Evolutionary conservation across 176 grass and related monocot species (phyloP).

Genomic region (Chloris gayana): DNA sequence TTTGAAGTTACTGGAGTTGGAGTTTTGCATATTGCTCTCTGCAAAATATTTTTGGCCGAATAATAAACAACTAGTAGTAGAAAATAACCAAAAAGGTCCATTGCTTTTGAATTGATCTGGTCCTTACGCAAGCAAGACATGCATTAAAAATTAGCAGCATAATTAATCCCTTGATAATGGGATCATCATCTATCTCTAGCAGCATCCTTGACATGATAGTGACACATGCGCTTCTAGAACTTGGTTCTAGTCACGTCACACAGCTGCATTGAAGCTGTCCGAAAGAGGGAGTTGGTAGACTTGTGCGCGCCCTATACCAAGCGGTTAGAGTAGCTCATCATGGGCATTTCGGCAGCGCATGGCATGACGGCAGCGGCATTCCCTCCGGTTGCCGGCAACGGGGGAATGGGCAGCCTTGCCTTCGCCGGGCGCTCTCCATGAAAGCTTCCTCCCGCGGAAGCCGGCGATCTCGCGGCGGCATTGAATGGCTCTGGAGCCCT

Average conservation of each 20-base stretch:
- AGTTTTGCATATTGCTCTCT: background rate
- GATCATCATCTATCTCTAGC: background rate
- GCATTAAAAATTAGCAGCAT: background rate
- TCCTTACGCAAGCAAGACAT: background rate
- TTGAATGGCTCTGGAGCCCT: slow-evolving; percentile 27
- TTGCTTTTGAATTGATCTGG: background rate
- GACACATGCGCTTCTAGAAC: background rate
- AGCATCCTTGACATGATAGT: slow-evolving; percentile 5
- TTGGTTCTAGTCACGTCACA: background rate
- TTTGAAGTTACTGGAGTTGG: too few relatives aligned
- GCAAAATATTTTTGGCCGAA: background rate
- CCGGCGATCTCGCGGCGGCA: slow-evolving; percentile 26
- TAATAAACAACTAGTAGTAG: background rate
- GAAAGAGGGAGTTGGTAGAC: slow-evolving; percentile 23
- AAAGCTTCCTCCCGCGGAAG: slow-evolving; percentile 39
- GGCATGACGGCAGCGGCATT: slow-evolving; percentile 47
- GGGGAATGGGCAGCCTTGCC: slow-evolving; percentile 5
- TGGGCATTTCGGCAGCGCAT: slow-evolving; percentile 21
- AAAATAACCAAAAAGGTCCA: background rate
- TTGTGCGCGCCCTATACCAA: background rate
- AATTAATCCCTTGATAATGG: background rate
- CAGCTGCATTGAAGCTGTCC: slow-evolving; percentile 37
- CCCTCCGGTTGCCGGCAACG: slow-evolving; percentile 35
- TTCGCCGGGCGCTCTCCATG: slow-evolving; percentile 30
- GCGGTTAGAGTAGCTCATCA: slow-evolving; percentile 16